phyloP scores from a whole-genome alignment of 768 basidiomycete species.

The Pleurotus sapidus region DNA sequence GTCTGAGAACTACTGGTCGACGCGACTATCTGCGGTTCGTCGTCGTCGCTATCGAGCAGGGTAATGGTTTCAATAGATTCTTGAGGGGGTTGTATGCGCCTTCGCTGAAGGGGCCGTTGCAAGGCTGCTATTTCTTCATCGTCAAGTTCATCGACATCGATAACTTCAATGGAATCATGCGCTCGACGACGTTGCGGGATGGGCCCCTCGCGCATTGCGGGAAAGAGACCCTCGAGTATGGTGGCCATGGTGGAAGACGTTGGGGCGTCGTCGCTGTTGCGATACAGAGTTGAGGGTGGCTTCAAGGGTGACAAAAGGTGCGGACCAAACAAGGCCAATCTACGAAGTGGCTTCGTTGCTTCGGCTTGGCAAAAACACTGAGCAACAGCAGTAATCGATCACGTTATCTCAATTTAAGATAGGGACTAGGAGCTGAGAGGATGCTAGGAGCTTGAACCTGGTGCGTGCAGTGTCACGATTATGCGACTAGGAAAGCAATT shows the following conservation, averaged over 20 bases:
- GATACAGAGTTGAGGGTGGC: too few species aligned
- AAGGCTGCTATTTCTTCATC: conserved; percentile 15
- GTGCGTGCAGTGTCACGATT: background rate
- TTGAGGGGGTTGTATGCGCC: background rate
- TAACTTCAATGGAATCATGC: conserved; percentile 28
- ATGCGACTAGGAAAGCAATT: too few species aligned
- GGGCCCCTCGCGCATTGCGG: background rate
- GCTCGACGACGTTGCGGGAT: background rate
- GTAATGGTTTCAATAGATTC: conserved; percentile 25
- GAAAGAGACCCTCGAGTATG: background rate
- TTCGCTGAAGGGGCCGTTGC: conserved; percentile 7
- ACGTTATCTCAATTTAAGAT: too few species aligned
- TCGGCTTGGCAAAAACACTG: too few species aligned
- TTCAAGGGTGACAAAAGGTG: too few species aligned
- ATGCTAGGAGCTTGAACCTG: too few species aligned
- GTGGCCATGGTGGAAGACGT: background rate
- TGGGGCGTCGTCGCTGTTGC: background rate
- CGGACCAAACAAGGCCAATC: too few species aligned
- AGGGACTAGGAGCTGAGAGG: too few species aligned
- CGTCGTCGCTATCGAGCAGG: conserved; percentile 37
- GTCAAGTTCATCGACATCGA: conserved; percentile 40
- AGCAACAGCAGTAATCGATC: too few species aligned
- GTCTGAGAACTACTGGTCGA: conserved; percentile 1
- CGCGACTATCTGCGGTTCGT: conserved; percentile 22
- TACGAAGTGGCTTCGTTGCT: too few species aligned